phyloP scores from a whole-genome alignment of 179 eudicot genomes.

The Silene coronaria region DNA sequence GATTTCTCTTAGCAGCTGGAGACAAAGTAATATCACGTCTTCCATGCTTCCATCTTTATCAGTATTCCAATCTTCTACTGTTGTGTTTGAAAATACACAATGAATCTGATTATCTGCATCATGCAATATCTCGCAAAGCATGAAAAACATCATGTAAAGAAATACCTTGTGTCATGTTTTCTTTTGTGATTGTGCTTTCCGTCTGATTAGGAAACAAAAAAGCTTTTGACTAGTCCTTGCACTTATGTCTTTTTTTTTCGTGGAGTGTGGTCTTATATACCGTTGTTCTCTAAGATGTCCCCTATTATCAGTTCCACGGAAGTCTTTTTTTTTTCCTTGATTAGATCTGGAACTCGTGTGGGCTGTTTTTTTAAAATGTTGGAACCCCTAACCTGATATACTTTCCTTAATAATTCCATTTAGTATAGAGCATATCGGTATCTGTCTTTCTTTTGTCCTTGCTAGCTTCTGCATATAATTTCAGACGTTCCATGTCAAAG shows the following conservation, averaged over 20 bases:
- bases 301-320: too few species aligned
- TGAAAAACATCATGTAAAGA: neutral
- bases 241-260: too few species aligned
- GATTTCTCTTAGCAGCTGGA: conserved; percentile 78
- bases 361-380: too few species aligned
- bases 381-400: too few species aligned
- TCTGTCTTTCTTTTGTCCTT: neutral
- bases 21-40: conserved; percentile 48
- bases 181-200: neutral
- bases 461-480: neutral
- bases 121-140: neutral
- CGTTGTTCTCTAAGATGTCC: too few species aligned
- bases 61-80: neutral
- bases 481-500: neutral
- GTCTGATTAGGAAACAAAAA: neutral
- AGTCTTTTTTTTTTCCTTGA: too few species aligned
- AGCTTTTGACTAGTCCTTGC: too few species aligned
- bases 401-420: too few species aligned
- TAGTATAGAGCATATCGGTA: neutral
- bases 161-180: neutral
- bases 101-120: neutral
- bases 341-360: too few species aligned
- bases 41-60: conserved; percentile 10
- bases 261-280: too few species aligned
- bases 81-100: neutral